phyloP scores from a whole-genome alignment of 1,284 basidiomycete genomes.

The Singerocomus inundabilis region DNA sequence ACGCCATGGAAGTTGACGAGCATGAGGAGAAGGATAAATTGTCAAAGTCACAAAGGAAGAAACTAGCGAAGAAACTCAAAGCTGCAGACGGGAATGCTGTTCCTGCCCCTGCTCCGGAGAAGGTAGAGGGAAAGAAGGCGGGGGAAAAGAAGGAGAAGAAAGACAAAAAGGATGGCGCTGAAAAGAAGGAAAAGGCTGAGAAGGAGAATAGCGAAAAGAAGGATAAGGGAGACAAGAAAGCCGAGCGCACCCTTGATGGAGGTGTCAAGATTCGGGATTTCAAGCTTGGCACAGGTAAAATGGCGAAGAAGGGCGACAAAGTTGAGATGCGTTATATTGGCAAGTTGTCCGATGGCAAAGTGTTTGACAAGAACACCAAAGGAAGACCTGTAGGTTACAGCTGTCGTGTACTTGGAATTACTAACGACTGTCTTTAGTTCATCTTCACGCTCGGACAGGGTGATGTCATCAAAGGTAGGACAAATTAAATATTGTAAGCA shows the following conservation, averaged over 20 bases:
- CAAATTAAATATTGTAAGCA: conserved; percentile 5
- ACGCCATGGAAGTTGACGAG: conserved; percentile 44
- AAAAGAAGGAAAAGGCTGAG: conserved; percentile 2
- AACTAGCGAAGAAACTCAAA: conserved; percentile 75
- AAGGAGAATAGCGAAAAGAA: conserved; percentile 37
- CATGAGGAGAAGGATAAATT: conserved; percentile 35
- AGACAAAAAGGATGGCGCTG: conserved; percentile 17
- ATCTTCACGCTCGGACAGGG: conserved; percentile 83
- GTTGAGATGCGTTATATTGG: conserved; percentile 90
- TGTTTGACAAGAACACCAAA: conserved; percentile 88
- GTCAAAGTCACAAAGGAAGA: conserved; percentile 62
- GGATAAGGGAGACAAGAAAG: conserved; percentile 37
- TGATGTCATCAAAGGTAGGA: conserved; percentile 85
- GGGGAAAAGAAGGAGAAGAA: conserved; percentile 40
- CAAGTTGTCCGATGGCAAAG: conserved; percentile 81
- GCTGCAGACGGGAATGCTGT: conserved; percentile 57
- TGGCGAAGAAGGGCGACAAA: conserved; percentile 83
- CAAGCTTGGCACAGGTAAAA: conserved; percentile 77
- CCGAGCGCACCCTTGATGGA: conserved; percentile 53
- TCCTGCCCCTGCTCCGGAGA: conserved; percentile 37
- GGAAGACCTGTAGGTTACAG: conserved; percentile 72
- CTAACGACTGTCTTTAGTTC: conserved; percentile 51
- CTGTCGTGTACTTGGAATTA: conserved; percentile 1
- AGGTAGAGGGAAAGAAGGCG: conserved; percentile 38
- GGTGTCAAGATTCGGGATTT: conserved; percentile 81